Evolutionary conservation across 164 flowering plant species (phyloP).

Genomic region (Berberis thunbergii): DNA sequence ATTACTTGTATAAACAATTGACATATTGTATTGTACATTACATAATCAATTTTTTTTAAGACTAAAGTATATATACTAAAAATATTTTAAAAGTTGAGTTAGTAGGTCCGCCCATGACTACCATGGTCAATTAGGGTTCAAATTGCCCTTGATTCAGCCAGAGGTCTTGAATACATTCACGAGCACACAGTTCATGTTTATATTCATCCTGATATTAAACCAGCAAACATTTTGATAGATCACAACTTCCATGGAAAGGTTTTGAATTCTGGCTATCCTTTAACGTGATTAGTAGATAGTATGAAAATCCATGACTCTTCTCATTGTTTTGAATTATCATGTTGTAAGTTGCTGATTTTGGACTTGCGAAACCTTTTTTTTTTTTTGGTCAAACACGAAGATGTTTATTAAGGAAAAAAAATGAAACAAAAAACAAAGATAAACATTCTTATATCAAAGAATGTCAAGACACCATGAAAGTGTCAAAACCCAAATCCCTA

Average conservation of each 20-base stretch:
- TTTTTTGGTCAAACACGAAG: no score
- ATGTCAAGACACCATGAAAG: no score
- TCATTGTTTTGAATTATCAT: conserved; percentile 3
- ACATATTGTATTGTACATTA: no score
- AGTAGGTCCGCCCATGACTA: conserved; percentile 7
- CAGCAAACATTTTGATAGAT: conserved; percentile 90
- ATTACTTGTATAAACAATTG: no score
- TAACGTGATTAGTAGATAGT: not conserved
- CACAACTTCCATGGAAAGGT: conserved; percentile 86
- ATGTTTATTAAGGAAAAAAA: no score
- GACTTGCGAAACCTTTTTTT: conserved; percentile 51
- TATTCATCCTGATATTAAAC: conserved; percentile 93
- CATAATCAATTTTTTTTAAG: no score
- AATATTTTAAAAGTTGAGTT: no score
- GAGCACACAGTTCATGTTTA: conserved; percentile 94
- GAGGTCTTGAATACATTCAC: conserved; percentile 97
- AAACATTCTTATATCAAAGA: no score
- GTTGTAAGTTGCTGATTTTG: conserved; percentile 92
- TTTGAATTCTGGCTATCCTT: not conserved
- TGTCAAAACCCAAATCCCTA: no score
- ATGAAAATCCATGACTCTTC: not conserved
- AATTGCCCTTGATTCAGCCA: conserved; percentile 94
- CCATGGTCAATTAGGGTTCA: conserved; percentile 81
- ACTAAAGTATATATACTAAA: no score
- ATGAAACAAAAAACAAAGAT: no score